Percentiles rank a stretch among this genome's conserved stretches.
Evolutionary conservation across 805 yeast genomes (phyloP).

Genomic region (Pichia phayaonensis): DNA sequence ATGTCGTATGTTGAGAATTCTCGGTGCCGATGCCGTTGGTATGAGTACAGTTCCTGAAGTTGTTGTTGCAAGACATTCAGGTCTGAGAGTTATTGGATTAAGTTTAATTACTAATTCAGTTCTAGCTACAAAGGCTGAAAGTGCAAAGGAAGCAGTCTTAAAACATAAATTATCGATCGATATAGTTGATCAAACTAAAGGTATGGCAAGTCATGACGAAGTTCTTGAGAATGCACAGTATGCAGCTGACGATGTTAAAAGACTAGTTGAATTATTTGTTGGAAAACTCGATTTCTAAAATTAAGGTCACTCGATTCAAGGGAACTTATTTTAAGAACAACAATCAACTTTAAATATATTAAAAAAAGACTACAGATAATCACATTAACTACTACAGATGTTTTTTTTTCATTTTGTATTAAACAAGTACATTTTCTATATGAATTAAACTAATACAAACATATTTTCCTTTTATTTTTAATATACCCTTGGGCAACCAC

Average conservation of each 20-base stretch:
- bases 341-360: no score
- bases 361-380: no score
- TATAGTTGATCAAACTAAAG: conserved; percentile 40
- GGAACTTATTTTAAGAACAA: not conserved
- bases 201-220: conserved; percentile 88
- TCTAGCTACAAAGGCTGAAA: conserved; percentile 60
- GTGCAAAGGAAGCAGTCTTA: conserved; percentile 43
- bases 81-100: conserved; percentile 73
- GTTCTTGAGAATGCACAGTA: conserved; percentile 74
- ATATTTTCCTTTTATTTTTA: no score
- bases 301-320: not conserved
- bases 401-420: no score
- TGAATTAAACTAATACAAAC: no score
- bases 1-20: conserved; percentile 55
- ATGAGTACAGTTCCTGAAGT: conserved; percentile 99
- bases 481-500: no score
- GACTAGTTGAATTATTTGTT: conserved; percentile 55
- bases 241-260: conserved; percentile 78
- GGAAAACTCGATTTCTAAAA: conserved; percentile 10
- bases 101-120: conserved; percentile 83
- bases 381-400: no score
- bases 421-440: no score
- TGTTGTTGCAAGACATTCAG: conserved; percentile 83
- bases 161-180: conserved; percentile 27
- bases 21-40: conserved; percentile 94